phyloP scores from a whole-genome alignment of 495 filamentous ascomycete species.

The Amniculicola lignicola region DNA sequence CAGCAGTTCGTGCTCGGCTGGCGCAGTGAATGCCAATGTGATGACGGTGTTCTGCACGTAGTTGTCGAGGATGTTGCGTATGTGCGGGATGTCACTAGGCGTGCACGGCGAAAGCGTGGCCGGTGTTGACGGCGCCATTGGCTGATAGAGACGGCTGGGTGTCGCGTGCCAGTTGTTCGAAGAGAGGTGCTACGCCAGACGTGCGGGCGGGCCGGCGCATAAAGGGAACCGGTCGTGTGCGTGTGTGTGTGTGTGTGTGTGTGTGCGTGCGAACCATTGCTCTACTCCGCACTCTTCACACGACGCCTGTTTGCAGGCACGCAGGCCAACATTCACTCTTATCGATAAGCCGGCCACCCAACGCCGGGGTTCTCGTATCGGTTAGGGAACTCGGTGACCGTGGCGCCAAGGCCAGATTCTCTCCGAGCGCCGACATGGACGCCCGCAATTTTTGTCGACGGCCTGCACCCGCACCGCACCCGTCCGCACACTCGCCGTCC shows the following conservation, averaged over 20 bases:
- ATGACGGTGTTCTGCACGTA: constrained; percentile 30
- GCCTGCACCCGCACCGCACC: background rate
- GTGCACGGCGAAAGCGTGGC: constrained; percentile 11
- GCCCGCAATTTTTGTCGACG: background rate
- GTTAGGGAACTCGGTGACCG: too few species aligned
- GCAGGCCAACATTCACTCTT: too few species aligned
- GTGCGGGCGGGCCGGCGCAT: background rate
- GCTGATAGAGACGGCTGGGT: constrained; percentile 1
- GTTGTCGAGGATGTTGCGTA: constrained; percentile 11
- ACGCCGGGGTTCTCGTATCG: too few species aligned
- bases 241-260: too few species aligned
- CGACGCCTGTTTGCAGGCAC: too few species aligned
- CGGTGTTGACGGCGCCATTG: constrained; percentile 14
- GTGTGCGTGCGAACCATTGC: too few species aligned
- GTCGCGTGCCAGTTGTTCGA: too few species aligned
- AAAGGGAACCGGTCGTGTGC: background rate
- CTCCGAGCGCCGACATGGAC: constrained; percentile 3
- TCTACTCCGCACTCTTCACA: too few species aligned
- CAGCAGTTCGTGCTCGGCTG: constrained; percentile 10
- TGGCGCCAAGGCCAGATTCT: too few species aligned
- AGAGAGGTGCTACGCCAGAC: too few species aligned
- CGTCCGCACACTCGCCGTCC: too few species aligned
- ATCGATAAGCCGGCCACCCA: too few species aligned
- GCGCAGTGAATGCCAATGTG: constrained; percentile 10
- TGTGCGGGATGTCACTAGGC: constrained; percentile 8